phyloP scores from a whole-genome alignment of 1,284 basidiomycete species.

The Naganishia sp. region DNA sequence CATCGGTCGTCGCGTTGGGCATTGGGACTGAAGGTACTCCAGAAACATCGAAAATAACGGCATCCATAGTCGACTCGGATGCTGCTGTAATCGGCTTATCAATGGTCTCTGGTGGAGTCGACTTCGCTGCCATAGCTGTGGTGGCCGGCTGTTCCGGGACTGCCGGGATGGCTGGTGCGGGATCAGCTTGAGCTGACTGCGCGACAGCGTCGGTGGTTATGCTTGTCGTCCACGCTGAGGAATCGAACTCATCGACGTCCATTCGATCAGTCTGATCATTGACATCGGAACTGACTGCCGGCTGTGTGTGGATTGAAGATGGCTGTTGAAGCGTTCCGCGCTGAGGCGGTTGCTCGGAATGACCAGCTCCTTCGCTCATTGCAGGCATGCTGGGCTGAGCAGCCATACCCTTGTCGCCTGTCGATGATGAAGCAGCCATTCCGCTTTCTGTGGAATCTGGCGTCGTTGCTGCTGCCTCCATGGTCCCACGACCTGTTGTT shows the following conservation, averaged over 20 bases:
- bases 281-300: not conserved
- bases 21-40: not conserved
- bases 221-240: not conserved
- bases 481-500: not conserved
- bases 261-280: slow-evolving; percentile 1
- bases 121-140: not conserved
- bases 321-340: not conserved
- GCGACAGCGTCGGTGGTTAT: not conserved
- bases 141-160: not conserved
- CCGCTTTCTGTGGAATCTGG: not conserved
- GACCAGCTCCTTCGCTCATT: no score
- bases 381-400: not conserved
- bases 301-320: not conserved
- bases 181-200: not conserved
- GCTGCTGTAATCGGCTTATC: not conserved
- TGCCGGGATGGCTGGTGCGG: not conserved
- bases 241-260: not conserved
- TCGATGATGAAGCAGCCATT: not conserved
- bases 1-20: not conserved
- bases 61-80: slow-evolving; percentile 5
- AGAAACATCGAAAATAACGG: slow-evolving; percentile 21
- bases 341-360: not conserved
- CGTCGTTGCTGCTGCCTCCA: not conserved
- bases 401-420: not conserved
- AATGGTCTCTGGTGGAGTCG: not conserved